Evolutionary conservation across 495 filamentous ascomycete genomes (phyloP).

Genomic region (Penicillium macrosclerotiorum): DNA sequence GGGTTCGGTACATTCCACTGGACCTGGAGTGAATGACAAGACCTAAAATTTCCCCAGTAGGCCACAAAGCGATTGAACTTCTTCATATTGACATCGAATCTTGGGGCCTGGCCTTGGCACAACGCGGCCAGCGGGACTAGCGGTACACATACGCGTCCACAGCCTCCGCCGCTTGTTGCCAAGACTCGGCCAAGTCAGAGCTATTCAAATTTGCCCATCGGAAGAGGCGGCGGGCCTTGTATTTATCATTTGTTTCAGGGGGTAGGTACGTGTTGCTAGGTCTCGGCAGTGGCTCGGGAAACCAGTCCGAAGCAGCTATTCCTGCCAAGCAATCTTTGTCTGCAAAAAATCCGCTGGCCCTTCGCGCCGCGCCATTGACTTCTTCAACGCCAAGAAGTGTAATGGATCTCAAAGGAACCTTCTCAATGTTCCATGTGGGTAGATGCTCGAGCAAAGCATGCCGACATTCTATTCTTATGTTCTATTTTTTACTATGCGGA

Average conservation of each 20-base stretch:
- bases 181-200: constrained; percentile 11
- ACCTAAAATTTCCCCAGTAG: too few relatives aligned
- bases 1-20: too few relatives aligned
- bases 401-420: constrained; percentile 1
- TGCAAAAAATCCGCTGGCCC: not conserved
- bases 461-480: not conserved
- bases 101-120: constrained; percentile 2
- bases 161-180: constrained; percentile 2
- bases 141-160: constrained; percentile 1
- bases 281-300: constrained; percentile 6
- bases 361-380: not conserved
- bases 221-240: not conserved
- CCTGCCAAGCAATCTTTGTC: not conserved
- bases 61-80: too few relatives aligned
- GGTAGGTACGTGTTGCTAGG: not conserved
- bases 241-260: constrained; percentile 2
- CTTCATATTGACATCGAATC: not conserved
- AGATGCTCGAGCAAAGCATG: not conserved
- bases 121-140: constrained; percentile 10
- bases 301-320: not conserved
- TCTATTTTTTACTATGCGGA: too few relatives aligned
- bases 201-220: constrained; percentile 3
- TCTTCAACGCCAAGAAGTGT: constrained; percentile 2
- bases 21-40: too few relatives aligned
- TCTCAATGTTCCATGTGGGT: not conserved